Evolutionary conservation across 2,329 filamentous ascomycete species (phyloP).

Genomic region (Magnaporthiopsis poae): DNA sequence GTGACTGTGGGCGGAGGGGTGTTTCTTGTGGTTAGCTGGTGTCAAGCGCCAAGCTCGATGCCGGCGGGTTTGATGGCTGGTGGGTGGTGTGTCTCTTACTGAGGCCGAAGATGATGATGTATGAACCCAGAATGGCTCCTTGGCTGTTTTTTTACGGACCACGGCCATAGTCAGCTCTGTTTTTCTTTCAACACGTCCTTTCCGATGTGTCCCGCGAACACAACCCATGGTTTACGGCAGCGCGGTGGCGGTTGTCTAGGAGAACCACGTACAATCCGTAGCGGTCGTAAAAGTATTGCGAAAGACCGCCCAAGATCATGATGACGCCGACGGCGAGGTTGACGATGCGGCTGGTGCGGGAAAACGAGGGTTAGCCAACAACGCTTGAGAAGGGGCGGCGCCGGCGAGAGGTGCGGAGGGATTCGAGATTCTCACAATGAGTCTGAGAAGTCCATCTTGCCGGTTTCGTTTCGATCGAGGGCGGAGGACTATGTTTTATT

Average conservation of each 20-base stretch:
- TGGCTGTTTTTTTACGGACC: constrained; percentile 36
- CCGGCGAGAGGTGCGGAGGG: not conserved
- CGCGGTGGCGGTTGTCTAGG: too few relatives aligned
- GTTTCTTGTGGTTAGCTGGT: not conserved
- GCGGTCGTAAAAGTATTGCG: constrained; percentile 53
- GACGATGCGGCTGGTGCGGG: constrained; percentile 66
- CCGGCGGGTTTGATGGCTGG: too few relatives aligned
- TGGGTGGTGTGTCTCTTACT: constrained; percentile 49
- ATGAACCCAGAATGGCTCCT: constrained; percentile 68
- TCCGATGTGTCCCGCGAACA: constrained; percentile 11
- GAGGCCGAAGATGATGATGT: constrained; percentile 84
- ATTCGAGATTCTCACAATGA: constrained; percentile 3
- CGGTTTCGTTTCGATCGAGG: not conserved
- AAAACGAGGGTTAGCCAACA: not conserved
- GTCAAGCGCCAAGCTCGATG: too few relatives aligned
- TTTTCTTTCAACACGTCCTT: not conserved
- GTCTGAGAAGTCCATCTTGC: constrained; percentile 7
- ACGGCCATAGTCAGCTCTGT: not conserved
- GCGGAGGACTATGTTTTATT: not conserved
- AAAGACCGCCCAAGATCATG: constrained; percentile 76
- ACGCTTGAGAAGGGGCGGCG: not conserved
- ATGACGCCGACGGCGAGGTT: constrained; percentile 82
- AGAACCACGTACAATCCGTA: constrained; percentile 46
- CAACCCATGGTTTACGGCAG: constrained; percentile 11
- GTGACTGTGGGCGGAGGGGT: constrained; percentile 39